Evolutionary conservation across 352 stramenopile genomes (phyloP), one percentile per base, ranked within the genome.

Genomic region (Hyaloperonospora arabidopsidis): DNA sequence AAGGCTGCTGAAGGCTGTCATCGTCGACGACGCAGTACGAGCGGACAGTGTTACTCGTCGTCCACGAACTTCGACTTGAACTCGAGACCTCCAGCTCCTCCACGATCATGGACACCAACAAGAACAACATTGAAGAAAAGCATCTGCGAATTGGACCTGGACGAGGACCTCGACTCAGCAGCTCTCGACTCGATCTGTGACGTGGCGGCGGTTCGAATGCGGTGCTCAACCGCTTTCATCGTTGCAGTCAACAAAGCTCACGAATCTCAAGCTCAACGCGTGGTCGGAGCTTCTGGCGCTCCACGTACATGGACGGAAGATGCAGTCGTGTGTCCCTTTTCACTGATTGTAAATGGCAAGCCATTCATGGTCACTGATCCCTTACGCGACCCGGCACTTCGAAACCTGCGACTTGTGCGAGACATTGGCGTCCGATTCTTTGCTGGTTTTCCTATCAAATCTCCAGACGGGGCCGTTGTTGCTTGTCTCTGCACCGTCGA

Each of bases 101-200:
- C 65, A 5, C 53, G 61, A 34, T 53, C 36, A 45, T 64, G 52
- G 65, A 59, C 49, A n/a, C 15, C n/a, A 17, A 61, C 55, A 29
- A 57, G 49, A 12, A 45, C 57, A 5, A 61, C 66, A 38, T 59
- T 45, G 25, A 32, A 32, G 8, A 4, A 32, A 32, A 32, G 25
- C 25, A 32, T 32, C 25, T 32, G 25, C 14, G 66, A 71, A 22
- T 47, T 74, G 11, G 61, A 71, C 38, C 39, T 60, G 18, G 59
- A 68, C 41, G 59, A 65, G 14, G 61, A 68, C 17, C 14, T 74
- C 32, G 57, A 79, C 53, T 69, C 57, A 0, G 43, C 59, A 34
- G 73, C 76, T 19, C 52, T 89, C 8, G 67, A 83, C 40, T 67
- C 72, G 19, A 82, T 89, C 48, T 86, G 74, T 15, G 70, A 85